These are phyloP conservation scores for Trypanosoma platydactyli DNA, from an alignment of 208 protist genomes.

Conservation along the genomic window DNA sequence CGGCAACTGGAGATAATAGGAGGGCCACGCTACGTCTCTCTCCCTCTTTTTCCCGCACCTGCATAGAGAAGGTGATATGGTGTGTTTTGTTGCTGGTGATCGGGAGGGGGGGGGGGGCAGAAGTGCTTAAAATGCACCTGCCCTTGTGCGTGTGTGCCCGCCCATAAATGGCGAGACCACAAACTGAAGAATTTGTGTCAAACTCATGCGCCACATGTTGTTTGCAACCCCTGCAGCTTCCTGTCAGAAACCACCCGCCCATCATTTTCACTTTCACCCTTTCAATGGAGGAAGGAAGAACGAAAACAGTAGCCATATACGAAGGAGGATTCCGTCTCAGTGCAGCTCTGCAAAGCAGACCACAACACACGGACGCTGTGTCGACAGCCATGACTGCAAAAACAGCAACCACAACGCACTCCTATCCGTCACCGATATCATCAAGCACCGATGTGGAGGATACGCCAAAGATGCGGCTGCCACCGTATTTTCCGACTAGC, in stretches of 20 bases:
- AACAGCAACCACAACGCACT: not conserved
- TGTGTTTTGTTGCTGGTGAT: constrained; percentile 8
- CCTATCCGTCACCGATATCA: no score
- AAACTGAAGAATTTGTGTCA: no score
- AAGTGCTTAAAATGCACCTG: no score
- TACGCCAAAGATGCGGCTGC: constrained; percentile 42
- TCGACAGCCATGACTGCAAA: not conserved
- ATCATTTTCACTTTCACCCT: not conserved
- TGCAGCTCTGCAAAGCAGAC: not conserved
- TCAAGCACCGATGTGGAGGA: not conserved
- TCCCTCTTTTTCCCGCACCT: no score
- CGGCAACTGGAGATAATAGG: no score
- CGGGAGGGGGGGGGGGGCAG: no score
- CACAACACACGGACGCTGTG: not conserved
- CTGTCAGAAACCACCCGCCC: not conserved
- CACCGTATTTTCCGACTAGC: constrained; percentile 73
- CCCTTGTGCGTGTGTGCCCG: no score
- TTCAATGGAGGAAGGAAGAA: not conserved
- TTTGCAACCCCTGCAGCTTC: not conserved
- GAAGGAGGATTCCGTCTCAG: not conserved
- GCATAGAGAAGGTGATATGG: constrained; percentile 1
- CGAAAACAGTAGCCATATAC: not conserved
- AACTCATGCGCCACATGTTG: no score
- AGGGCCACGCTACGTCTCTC: no score
- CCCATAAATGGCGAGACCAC: no score